These are phyloP conservation scores for Papiliotrema fonsecae DNA, from an alignment of 1,284 basidiomycete genomes.

Conservation along the genomic window DNA sequence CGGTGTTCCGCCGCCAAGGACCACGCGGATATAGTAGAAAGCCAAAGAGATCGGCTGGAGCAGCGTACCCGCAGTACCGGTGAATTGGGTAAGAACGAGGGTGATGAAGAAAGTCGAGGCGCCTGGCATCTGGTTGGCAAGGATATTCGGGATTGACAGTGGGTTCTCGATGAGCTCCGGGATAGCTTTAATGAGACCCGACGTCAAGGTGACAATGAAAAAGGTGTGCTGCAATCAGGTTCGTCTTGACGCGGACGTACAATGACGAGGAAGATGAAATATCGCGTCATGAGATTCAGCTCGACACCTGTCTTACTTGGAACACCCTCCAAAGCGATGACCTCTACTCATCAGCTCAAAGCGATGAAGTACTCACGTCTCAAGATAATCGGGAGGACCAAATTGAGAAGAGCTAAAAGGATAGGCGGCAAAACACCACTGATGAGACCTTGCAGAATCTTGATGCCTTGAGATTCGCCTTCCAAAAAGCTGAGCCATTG, in stretches of 20 bases:
- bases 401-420: conserved; percentile 63
- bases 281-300: conserved; percentile 68
- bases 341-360: conserved; percentile 41
- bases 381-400: conserved; percentile 64
- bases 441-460: conserved; percentile 59
- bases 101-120: conserved; percentile 77
- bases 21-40: conserved; percentile 62
- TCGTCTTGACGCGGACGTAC: conserved; percentile 45
- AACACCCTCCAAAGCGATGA: conserved; percentile 67
- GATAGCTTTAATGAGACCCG: conserved; percentile 56
- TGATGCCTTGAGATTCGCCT: conserved; percentile 34
- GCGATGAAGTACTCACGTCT: conserved; percentile 50
- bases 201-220: conserved; percentile 64
- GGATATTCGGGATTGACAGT: conserved; percentile 52
- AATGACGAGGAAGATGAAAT: conserved; percentile 68
- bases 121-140: conserved; percentile 61
- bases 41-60: conserved; percentile 60
- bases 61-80: conserved; percentile 49
- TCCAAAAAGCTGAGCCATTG: conserved; percentile 57
- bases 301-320: conserved; percentile 67
- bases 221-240: conserved; percentile 52
- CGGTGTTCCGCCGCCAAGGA: conserved; percentile 51
- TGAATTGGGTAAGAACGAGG: conserved; percentile 56
- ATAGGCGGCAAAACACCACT: conserved; percentile 61
- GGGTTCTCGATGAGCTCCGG: conserved; percentile 53